Base-by-base conservation (phyloP, 2,329 filamentous ascomycete genomes). In the Purpureocillium takamizusanense region DNA sequence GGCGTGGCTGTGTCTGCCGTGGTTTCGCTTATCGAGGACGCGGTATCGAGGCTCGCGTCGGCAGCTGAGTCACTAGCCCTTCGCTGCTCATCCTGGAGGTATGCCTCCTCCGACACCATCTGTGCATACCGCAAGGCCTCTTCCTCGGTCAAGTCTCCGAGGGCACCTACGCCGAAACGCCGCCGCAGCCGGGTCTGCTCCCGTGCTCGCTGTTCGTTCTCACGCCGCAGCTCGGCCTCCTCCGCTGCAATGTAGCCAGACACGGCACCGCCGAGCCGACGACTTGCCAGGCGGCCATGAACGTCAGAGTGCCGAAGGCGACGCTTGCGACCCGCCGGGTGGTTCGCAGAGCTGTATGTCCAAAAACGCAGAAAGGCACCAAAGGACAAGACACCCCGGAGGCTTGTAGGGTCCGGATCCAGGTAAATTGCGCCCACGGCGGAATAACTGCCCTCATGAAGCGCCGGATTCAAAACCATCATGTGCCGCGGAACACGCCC, bases 331-430 rank as follows among this genome's bases (percentile, higher is more conserved):
- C 79, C 80, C 36, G 82, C 76, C 42, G 82, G 78, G 43, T 87
- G 80, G 51, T 83, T 81, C 1, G 82, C 82, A 9, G 88, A 90
- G 57, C 86, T 94, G 56, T 94, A 97, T 4, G 85, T 81, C 92
- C 92, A 98, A 58, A 88, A 97, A 11, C 87, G 83, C 14, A 98
- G 65, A 52, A 90, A 84, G 0, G 84, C 85, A 10, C 92, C 92
- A 36, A 95, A 78, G 1, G 89, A 83, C 1, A 95, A 81, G 43
- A 95, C 78, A 6, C 92, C 92, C 28, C 90, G 81, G 12, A 98
- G 73, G 1, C 83, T 70, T 0, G 87, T 89, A 17, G 92, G 78
- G 51, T 97, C 87, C 0, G 90, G 85, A 50, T 98, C 92, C 2
- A 98, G 71, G 44, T 74, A 81, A 38, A 97, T 84, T 12, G 88